Base-by-base conservation (phyloP, 176 grass and related monocot genomes). In the Microstegium vimineum region DNA sequence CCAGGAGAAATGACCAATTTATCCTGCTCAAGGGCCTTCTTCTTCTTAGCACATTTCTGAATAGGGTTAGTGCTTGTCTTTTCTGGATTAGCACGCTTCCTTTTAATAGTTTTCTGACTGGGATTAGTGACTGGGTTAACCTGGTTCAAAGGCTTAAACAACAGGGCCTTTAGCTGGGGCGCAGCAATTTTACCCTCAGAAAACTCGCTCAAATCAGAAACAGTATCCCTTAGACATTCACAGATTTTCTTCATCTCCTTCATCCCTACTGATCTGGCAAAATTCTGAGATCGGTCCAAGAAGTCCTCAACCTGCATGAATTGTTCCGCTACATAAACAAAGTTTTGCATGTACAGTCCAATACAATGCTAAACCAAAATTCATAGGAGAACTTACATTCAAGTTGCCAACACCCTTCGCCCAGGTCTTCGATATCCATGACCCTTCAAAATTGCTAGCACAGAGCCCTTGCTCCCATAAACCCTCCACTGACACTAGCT, bases 301-400 rank as follows among this genome's bases (percentile, higher is more conserved):
- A 95, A 98, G 80, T 98, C 96, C 69, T 98, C 93, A 78, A 98
- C 90, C 95, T 98, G 81, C 17, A 89, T 73, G 56, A 22, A 75
- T 81, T 49, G 27, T 60, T 18, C 66, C 36, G 22, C 28, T 42
- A 41, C 81, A 85, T 85, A 54, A 84, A 84, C 18, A 75, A 49
- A 18, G 49, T 12, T 67, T 74, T 81, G 56, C 64, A 69, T 47
- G 40, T 28, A 25, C 10, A 20, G 61, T 80, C 38, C 31, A 81
- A 40, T 31, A 4, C 31, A 33, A 62, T 71, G 35, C 41, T 31
- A 45, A 49, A 82, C 17, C 81, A 0, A 15, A 56, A 57, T 81
- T 65, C 42, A 73, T 65, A 43, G 60, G 16, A 52, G 57, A 83
- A 78, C 90, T 91, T 95, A 98, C 95, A 76, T 23, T 94, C 82